Conservation (phyloP, 1,284 basidiomycete genomes). For the Boletus semigastroideus region DNA sequence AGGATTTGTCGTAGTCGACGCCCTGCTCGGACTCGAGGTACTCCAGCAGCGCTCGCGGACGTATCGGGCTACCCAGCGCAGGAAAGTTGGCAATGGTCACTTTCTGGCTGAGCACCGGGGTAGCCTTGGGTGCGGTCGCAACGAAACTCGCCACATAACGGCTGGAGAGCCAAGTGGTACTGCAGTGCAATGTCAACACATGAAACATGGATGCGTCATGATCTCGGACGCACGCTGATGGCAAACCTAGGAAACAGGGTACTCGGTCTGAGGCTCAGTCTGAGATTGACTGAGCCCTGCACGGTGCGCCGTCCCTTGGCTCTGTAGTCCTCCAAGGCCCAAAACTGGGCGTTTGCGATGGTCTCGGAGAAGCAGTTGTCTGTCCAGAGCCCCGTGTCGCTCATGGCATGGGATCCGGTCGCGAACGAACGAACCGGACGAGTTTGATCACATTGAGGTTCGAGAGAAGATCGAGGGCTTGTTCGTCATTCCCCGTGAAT, state of each 20-base stretch:
- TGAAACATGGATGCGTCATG: background rate
- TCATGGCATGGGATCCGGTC: conserved; percentile 18
- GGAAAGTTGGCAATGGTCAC: conserved; percentile 46
- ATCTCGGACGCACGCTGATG: conserved; percentile 37
- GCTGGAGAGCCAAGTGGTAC: conserved; percentile 50
- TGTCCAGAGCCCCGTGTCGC: conserved; percentile 37
- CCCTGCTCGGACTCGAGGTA: conserved; percentile 42
- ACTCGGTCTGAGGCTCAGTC: conserved; percentile 46
- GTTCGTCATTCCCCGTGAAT: conserved; percentile 42
- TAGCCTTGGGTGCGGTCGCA: conserved; percentile 20
- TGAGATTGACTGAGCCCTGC: conserved; percentile 53
- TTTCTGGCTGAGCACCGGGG: conserved; percentile 40
- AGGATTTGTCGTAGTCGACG: conserved; percentile 50
- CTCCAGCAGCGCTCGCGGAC: conserved; percentile 55
- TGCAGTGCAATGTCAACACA: conserved; percentile 19
- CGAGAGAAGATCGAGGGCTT: conserved; percentile 50
- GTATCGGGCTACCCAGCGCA: conserved; percentile 40
- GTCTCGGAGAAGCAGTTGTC: conserved; percentile 45
- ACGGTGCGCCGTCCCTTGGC: conserved; percentile 36
- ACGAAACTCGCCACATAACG: conserved; percentile 49
- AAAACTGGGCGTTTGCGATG: conserved; percentile 48
- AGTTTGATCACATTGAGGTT: conserved; percentile 38
- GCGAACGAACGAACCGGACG: conserved; percentile 38
- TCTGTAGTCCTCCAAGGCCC: conserved; percentile 39
- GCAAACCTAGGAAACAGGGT: conserved; percentile 55